Evolutionary conservation across 805 yeast species (phyloP).

Genomic region (Wickerhamomyces subpelliculosus): DNA sequence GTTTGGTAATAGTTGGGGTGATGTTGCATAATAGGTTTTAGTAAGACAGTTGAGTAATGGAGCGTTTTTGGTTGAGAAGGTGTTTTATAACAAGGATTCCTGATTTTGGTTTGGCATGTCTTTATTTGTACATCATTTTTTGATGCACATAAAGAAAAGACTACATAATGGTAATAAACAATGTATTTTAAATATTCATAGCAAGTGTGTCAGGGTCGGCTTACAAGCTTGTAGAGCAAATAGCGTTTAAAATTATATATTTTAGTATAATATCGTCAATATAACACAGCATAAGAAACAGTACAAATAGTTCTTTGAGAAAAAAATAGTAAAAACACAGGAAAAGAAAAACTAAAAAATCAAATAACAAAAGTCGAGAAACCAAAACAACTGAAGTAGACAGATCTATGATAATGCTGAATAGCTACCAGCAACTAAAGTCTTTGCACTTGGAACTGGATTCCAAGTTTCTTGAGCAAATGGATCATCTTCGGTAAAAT

Average conservation of each 20-base stretch:
- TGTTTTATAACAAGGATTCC: too few relatives aligned
- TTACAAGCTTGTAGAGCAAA: too few relatives aligned
- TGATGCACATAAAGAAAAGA: too few relatives aligned
- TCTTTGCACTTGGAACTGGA: slow-evolving; percentile 24
- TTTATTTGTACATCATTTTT: too few relatives aligned
- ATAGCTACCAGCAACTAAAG: slow-evolving; percentile 32
- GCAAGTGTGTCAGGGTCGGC: too few relatives aligned
- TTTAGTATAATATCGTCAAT: too few relatives aligned
- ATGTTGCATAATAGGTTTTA: neutral
- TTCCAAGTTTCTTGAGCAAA: slow-evolving; percentile 31
- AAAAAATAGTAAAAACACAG: neutral
- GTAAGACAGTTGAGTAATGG: neutral
- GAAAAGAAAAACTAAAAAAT: neutral
- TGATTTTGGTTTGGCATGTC: too few relatives aligned
- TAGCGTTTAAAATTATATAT: too few relatives aligned
- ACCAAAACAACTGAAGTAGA: neutral
- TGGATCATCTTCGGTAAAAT: slow-evolving; percentile 30
- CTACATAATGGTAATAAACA: too few relatives aligned
- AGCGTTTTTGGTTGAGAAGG: neutral
- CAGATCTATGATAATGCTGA: slow-evolving; percentile 21
- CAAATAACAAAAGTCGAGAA: neutral
- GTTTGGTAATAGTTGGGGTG: slow-evolving; percentile 17
- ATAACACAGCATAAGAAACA: neutral
- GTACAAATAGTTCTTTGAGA: neutral
- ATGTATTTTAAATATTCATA: too few relatives aligned